Evolutionary conservation across 2,329 filamentous ascomycete genomes (phyloP).

Genomic region (Neocatenulostroma microsporum): DNA sequence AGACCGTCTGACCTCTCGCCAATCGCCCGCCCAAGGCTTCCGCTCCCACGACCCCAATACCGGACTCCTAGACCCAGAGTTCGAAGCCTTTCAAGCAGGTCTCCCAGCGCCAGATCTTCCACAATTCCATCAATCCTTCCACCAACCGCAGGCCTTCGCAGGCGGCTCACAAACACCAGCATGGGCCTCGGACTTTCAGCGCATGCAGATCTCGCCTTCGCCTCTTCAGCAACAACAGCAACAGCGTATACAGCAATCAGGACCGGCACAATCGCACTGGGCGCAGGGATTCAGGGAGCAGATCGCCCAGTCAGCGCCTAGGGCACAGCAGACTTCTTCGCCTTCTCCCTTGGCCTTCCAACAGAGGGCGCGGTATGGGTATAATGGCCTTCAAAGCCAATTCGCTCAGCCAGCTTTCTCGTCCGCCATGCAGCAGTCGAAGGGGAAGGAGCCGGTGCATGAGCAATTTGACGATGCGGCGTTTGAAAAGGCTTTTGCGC

Average conservation of each 20-base stretch:
- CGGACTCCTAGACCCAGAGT: conserved; percentile 56
- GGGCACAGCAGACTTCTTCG: conserved; percentile 20
- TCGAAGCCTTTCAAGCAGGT: conserved; percentile 60
- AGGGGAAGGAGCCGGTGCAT: conserved; percentile 28
- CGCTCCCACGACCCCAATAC: conserved; percentile 50
- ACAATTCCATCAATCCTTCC: conserved; percentile 30
- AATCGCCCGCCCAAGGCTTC: conserved; percentile 50
- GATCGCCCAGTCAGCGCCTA: conserved; percentile 28
- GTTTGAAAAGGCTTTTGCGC: conserved; percentile 49
- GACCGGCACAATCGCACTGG: conserved; percentile 37
- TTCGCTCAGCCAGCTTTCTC: conserved; percentile 16
- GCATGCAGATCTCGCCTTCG: conserved; percentile 35
- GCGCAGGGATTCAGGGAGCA: conserved; percentile 53
- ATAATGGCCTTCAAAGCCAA: conserved; percentile 21
- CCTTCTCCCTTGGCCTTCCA: conserved; percentile 26
- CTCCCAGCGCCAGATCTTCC: conserved; percentile 34
- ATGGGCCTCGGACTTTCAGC: conserved; percentile 46
- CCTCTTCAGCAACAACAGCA: conserved; percentile 43
- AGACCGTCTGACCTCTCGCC: conserved; percentile 54
- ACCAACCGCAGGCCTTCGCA: conserved; percentile 25
- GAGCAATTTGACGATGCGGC: conserved; percentile 48
- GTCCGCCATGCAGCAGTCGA: conserved; percentile 13
- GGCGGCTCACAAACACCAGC: conserved; percentile 28
- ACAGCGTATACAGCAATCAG: conserved; percentile 32
- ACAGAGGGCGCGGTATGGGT: conserved; percentile 24